Evolutionary conservation across 805 yeast genomes (phyloP).

Genomic region (Hanseniaspora meyeri): DNA sequence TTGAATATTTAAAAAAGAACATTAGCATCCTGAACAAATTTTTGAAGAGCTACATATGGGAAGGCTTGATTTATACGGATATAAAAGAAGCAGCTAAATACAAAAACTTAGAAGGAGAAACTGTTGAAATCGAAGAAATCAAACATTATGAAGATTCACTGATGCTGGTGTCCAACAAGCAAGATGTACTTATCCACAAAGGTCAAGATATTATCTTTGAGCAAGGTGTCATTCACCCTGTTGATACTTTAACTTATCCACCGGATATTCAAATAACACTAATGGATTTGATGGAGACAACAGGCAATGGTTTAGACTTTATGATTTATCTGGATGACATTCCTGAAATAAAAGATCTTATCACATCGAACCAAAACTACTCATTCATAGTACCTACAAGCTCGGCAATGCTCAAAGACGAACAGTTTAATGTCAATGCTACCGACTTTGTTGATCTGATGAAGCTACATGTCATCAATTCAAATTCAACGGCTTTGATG

Average conservation of each 20-base stretch:
- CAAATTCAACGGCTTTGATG: slow-evolving; percentile 36
- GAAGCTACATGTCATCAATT: slow-evolving; percentile 57
- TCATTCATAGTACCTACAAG: slow-evolving; percentile 67
- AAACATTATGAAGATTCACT: slow-evolving; percentile 13
- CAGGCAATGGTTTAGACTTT: slow-evolving; percentile 35
- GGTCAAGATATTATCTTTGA: slow-evolving; percentile 60
- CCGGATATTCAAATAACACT: slow-evolving; percentile 39
- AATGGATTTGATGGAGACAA: slow-evolving; percentile 43
- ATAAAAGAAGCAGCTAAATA: slow-evolving; percentile 27
- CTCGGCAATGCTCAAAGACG: slow-evolving; percentile 41
- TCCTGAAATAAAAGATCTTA: slow-evolving; percentile 33
- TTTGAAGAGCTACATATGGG: slow-evolving; percentile 47
- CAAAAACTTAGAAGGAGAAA: slow-evolving; percentile 25
- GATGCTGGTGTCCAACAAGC: slow-evolving; percentile 18
- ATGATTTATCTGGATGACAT: slow-evolving; percentile 35
- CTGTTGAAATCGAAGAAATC: slow-evolving; percentile 17
- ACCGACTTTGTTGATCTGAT: slow-evolving; percentile 42
- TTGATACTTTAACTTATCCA: slow-evolving; percentile 48
- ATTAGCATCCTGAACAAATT: slow-evolving; percentile 38
- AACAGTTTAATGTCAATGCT: slow-evolving; percentile 33
- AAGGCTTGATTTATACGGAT: slow-evolving; percentile 59
- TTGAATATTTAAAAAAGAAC: slow-evolving; percentile 46
- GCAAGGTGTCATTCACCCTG: slow-evolving; percentile 75
- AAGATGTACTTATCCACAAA: slow-evolving; percentile 21
- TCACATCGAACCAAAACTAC: slow-evolving; percentile 32